Percentiles rank a stretch among this genome's conserved stretches.
These are phyloP conservation scores for Amanita rimosa DNA, from an alignment of 768 basidiomycete genomes.

Conservation along the genomic window DNA sequence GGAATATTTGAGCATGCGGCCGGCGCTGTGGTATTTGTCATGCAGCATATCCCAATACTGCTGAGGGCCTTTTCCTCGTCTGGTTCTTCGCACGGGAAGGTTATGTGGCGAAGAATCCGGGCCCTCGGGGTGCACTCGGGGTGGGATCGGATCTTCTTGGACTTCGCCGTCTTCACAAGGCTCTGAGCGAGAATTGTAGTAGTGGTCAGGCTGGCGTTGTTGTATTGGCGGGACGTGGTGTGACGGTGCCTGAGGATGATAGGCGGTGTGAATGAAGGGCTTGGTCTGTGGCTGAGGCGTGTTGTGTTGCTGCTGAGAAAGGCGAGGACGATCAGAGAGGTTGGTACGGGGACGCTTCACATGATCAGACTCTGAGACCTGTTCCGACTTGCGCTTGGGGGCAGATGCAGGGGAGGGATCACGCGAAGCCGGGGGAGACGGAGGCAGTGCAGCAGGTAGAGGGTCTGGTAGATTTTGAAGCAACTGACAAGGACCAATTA, in stretches of 20 bases:
- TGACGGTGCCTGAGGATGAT: conserved; percentile 12
- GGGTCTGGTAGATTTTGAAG: conserved; percentile 20
- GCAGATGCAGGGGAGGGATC: conserved; percentile 33
- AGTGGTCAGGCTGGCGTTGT: conserved; percentile 12
- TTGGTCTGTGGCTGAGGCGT: conserved; percentile 14
- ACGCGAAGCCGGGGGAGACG: conserved; percentile 40
- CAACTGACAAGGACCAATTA: conserved; percentile 23
- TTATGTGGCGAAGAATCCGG: conserved; percentile 20
- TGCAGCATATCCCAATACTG: conserved; percentile 50
- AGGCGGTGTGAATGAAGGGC: conserved; percentile 17
- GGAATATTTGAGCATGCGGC: conserved; percentile 73
- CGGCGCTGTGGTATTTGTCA: conserved; percentile 58
- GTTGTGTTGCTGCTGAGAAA: conserved; percentile 11
- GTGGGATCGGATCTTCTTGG: conserved; percentile 27
- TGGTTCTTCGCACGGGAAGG: conserved; percentile 58
- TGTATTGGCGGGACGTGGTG: conserved; percentile 14
- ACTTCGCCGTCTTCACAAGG: conserved; percentile 47
- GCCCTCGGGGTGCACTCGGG: conserved; percentile 7
- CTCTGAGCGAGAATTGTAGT: conserved; percentile 23
- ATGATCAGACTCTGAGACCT: conserved; percentile 26
- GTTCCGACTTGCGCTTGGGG: conserved; percentile 37
- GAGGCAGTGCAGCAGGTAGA: conserved; percentile 35
- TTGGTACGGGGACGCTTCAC: conserved; percentile 35
- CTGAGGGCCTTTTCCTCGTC: conserved; percentile 39
- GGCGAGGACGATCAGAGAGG: conserved; percentile 17